Conservation (phyloP, 768 basidiomycete species). For the Favolaschia claudopus region DNA sequence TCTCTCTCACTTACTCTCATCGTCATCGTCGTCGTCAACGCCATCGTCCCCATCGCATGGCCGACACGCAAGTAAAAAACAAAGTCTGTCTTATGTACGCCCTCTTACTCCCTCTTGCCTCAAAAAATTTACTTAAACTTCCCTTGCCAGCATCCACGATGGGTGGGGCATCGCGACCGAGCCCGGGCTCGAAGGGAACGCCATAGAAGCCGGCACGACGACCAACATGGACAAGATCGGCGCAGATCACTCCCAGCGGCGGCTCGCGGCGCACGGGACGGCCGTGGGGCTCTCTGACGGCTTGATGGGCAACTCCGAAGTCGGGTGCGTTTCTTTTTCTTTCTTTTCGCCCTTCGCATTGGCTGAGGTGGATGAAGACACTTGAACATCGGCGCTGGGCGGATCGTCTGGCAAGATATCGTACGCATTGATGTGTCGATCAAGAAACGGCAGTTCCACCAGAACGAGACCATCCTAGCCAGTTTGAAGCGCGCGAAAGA, state of each 20-base stretch:
- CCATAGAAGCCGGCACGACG: conserved; percentile 85
- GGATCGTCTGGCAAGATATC: conserved; percentile 98
- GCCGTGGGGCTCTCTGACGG: conserved; percentile 93
- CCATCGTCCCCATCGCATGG: no score
- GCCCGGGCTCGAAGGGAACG: conserved; percentile 82
- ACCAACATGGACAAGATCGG: conserved; percentile 91
- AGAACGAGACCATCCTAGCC: conserved; percentile 74
- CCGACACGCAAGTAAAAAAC: conserved; percentile 70
- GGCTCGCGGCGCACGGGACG: conserved; percentile 85
- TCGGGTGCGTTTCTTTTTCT: conserved; percentile 57
- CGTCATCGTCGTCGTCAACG: no score
- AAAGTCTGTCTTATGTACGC: conserved; percentile 92
- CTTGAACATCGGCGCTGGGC: conserved; percentile 93
- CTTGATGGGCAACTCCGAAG: conserved; percentile 96
- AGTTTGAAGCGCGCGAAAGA: conserved; percentile 82
- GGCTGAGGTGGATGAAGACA: conserved; percentile 59
- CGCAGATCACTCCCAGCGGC: conserved; percentile 74
- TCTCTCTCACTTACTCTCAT: no score
- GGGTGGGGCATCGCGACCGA: conserved; percentile 88
- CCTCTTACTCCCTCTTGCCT: background rate
- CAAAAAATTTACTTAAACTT: conserved; percentile 44
- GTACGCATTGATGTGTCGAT: conserved; percentile 94
- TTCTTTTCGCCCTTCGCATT: background rate
- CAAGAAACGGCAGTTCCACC: conserved; percentile 87
- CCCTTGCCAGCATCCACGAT: conserved; percentile 96